Percentiles rank a stretch among this genome's conserved stretches.
These are phyloP conservation scores for Hygrophorus pudorinus DNA, from an alignment of 768 basidiomycete genomes.

Conservation along the genomic window DNA sequence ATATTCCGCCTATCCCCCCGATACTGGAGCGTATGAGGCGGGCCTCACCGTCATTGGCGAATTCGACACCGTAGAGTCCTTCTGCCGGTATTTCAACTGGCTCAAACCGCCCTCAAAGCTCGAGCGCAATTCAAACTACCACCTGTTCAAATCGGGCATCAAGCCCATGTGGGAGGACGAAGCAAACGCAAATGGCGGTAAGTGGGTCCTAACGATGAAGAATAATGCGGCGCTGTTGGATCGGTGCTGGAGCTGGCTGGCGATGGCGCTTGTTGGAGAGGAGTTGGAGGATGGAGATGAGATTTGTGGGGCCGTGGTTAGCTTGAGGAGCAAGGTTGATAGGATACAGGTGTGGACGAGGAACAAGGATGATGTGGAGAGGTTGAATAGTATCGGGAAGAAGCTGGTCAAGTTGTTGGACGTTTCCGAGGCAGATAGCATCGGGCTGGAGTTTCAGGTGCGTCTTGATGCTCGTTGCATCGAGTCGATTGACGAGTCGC, in stretches of 20 bases:
- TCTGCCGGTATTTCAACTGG: slow-evolving; percentile 92
- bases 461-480: slow-evolving; percentile 11
- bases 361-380: slow-evolving; percentile 76
- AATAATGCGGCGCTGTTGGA: slow-evolving; percentile 71
- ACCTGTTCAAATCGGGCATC: slow-evolving; percentile 90
- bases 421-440: slow-evolving; percentile 72
- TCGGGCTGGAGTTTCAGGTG: slow-evolving; percentile 89
- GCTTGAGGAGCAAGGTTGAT: slow-evolving; percentile 77
- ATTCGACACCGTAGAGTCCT: slow-evolving; percentile 83
- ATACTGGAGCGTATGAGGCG: slow-evolving; percentile 73
- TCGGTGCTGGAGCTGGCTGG: slow-evolving; percentile 82
- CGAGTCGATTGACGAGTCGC: not conserved
- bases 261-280: slow-evolving; percentile 87
- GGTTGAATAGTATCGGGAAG: slow-evolving; percentile 76
- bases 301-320: slow-evolving; percentile 83
- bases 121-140: slow-evolving; percentile 87
- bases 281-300: slow-evolving; percentile 64
- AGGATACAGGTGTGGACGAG: slow-evolving; percentile 90
- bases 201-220: slow-evolving; percentile 94
- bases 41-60: slow-evolving; percentile 80
- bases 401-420: slow-evolving; percentile 76
- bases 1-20: slow-evolving; percentile 36
- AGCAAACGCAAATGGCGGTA: slow-evolving; percentile 85
- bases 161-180: slow-evolving; percentile 98
- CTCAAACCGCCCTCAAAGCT: slow-evolving; percentile 84